A percentile compares a stretch with the other conserved stretches of the same genome.
These are phyloP conservation scores for Blastocystis sp. DNA, from an alignment of 352 stramenopile genomes.

Conservation along the genomic window DNA sequence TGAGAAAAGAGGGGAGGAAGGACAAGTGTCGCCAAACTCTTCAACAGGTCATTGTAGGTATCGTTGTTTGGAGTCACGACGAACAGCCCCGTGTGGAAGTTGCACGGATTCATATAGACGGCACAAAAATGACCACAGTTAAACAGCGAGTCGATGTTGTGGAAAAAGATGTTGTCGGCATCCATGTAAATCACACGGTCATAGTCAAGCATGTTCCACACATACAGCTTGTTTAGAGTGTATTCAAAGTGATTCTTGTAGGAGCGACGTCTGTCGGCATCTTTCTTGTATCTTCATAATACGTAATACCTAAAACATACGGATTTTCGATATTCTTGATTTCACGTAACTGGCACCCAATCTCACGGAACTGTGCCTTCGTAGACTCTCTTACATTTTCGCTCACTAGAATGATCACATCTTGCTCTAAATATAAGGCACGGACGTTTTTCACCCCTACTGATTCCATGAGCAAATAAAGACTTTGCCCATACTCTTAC, in stretches of 20 bases:
- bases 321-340: constrained; percentile 79
- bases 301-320: constrained; percentile 63
- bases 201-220: constrained; percentile 81
- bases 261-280: constrained; percentile 68
- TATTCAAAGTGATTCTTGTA: constrained; percentile 80
- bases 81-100: constrained; percentile 78
- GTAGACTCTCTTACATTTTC: constrained; percentile 74
- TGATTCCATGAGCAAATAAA: constrained; percentile 55
- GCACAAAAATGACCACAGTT: constrained; percentile 76
- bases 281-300: constrained; percentile 20
- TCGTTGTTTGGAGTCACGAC: constrained; percentile 72
- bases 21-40: constrained; percentile 69
- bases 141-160: constrained; percentile 79
- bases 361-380: constrained; percentile 73
- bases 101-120: constrained; percentile 81
- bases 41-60: constrained; percentile 73
- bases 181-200: constrained; percentile 81
- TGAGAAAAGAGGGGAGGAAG: constrained; percentile 68
- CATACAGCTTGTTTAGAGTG: constrained; percentile 72
- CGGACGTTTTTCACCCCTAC: background rate
- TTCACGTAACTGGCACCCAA: constrained; percentile 75
- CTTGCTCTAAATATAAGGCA: constrained; percentile 64
- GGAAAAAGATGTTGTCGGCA: constrained; percentile 77
- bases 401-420: constrained; percentile 76
- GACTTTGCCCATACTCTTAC: constrained; percentile 56